Evolutionary conservation across 2,329 filamentous ascomycete genomes (phyloP).

Genomic region (Trichoderma pleuroti): DNA sequence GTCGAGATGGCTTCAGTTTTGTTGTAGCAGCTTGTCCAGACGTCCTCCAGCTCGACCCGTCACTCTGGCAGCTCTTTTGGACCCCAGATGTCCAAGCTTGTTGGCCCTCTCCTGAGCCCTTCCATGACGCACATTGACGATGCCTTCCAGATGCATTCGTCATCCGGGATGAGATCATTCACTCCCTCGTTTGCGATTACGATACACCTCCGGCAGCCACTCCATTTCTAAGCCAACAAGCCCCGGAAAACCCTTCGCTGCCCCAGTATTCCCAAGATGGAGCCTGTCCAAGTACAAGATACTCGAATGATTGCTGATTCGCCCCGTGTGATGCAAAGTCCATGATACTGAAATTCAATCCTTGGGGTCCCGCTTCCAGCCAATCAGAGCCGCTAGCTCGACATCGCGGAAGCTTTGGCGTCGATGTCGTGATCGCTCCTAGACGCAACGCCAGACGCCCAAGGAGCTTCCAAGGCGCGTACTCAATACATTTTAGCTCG

Average conservation of each 20-base stretch:
- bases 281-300: conserved; percentile 5
- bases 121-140: conserved; percentile 3
- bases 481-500: conserved; percentile 31
- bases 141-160: conserved; percentile 16
- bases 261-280: conserved; percentile 16
- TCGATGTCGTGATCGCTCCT: conserved; percentile 50
- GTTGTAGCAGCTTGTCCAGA: neutral
- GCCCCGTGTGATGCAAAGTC: neutral
- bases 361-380: conserved; percentile 21
- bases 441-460: conserved; percentile 30
- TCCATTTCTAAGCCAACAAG: conserved; percentile 15
- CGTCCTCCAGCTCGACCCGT: neutral
- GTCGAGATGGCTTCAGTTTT: conserved; percentile 10
- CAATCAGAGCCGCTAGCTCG: conserved; percentile 35
- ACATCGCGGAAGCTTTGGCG: conserved; percentile 49
- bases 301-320: neutral
- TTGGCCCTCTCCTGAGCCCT: neutral
- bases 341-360: neutral
- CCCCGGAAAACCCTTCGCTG: conserved; percentile 17
- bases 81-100: neutral
- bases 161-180: conserved; percentile 15
- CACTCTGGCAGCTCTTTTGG: neutral
- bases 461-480: conserved; percentile 34
- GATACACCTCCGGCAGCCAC: conserved; percentile 2
- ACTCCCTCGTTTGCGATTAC: conserved; percentile 3